These are phyloP conservation scores for Phytophthora pluvialis DNA, from an alignment of 352 stramenopile species.

Conservation along the genomic window DNA sequence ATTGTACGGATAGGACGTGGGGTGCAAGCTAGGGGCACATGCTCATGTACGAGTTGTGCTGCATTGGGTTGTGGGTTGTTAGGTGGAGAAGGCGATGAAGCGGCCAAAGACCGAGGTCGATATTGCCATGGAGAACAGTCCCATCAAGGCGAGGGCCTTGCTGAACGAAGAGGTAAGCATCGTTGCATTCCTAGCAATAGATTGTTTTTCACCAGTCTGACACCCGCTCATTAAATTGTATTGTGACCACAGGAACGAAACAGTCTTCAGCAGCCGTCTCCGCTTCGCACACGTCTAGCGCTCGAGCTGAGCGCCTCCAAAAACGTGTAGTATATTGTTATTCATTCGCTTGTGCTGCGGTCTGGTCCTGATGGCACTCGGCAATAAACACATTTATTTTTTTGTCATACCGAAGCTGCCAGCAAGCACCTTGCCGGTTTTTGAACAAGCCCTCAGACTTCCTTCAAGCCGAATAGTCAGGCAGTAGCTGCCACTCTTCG, in stretches of 20 bases:
- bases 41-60: not conserved
- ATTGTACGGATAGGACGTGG: conserved; percentile 45
- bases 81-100: conserved; percentile 82
- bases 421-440: too few species aligned
- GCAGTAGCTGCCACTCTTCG: too few species aligned
- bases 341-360: conserved; percentile 10
- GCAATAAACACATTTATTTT: conserved; percentile 5
- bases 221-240: not conserved
- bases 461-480: too few species aligned
- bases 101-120: conserved; percentile 76
- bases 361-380: not conserved
- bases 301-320: conserved; percentile 48
- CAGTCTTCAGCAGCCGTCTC: conserved; percentile 31
- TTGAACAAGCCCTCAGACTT: too few species aligned
- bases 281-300: conserved; percentile 54
- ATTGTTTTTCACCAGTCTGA: too few species aligned
- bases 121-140: conserved; percentile 76
- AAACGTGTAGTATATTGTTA: conserved; percentile 44
- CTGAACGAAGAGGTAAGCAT: conserved; percentile 45
- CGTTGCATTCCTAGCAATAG: not conserved
- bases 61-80: not conserved
- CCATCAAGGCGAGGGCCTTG: conserved; percentile 54
- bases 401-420: too few species aligned
- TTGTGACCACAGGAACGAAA: conserved; percentile 27
- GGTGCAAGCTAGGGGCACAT: not conserved